Evolutionary conservation across 805 yeast species (phyloP).

Genomic region (Saturnispora besseyi): DNA sequence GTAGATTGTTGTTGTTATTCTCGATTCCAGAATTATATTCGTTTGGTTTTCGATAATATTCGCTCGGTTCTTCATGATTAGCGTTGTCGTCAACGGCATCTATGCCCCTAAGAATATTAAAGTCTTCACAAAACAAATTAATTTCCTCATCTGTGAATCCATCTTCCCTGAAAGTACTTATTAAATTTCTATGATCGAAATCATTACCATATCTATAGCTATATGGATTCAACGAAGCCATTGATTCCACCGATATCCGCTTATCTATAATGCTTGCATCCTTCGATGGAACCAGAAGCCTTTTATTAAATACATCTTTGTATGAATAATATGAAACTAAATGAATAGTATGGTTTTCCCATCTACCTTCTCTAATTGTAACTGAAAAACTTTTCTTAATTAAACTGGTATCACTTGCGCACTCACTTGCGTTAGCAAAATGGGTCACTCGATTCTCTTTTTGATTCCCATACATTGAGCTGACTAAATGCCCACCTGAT

Average conservation of each 20-base stretch:
- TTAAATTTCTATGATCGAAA: neutral
- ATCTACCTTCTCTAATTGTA: constrained; percentile 30
- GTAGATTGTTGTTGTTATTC: no score
- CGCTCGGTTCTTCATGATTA: no score
- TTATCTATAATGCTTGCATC: neutral
- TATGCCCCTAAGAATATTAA: neutral
- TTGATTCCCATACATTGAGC: neutral
- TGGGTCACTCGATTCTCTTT: neutral
- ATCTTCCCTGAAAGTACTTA: neutral
- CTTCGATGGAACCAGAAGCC: neutral
- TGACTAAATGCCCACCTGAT: constrained; percentile 12
- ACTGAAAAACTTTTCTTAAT: constrained; percentile 77
- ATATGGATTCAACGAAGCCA: neutral
- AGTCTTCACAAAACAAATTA: neutral
- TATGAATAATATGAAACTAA: constrained; percentile 72
- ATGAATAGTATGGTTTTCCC: constrained; percentile 46
- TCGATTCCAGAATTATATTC: no score
- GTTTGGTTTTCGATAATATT: no score
- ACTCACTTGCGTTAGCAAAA: neutral
- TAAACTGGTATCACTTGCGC: constrained; percentile 32
- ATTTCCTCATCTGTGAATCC: neutral
- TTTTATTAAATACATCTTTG: constrained; percentile 57
- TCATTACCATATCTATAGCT: neutral
- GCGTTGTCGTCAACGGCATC: no score
- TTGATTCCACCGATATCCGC: neutral